These are phyloP conservation scores for Cryptosporidium muris DNA, from an alignment of 169 alveolate genomes.

Conservation along the genomic window DNA sequence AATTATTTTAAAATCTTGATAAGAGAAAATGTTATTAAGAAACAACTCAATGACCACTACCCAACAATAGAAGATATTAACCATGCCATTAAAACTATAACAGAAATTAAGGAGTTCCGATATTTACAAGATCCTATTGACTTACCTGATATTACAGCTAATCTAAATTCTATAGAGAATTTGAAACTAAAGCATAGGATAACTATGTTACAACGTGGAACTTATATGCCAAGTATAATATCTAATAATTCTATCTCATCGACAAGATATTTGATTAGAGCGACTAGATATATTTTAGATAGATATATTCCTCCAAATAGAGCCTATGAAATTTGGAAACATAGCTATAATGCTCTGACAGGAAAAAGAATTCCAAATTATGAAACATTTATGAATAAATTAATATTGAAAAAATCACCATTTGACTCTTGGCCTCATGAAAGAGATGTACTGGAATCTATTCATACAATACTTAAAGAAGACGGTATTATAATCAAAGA, in stretches of 20 bases:
- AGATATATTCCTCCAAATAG: constrained; percentile 44
- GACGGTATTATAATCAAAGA: constrained; percentile 23
- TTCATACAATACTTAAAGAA: constrained; percentile 2
- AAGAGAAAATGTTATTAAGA: not conserved
- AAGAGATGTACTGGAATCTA: constrained; percentile 58
- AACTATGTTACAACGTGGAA: constrained; percentile 24
- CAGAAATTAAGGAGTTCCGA: constrained; percentile 9
- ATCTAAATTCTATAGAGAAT: constrained; percentile 8
- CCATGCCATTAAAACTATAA: constrained; percentile 39
- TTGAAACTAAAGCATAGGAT: constrained; percentile 10
- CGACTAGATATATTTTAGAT: constrained; percentile 46
- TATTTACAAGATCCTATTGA: constrained; percentile 28
- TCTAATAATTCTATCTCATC: constrained; percentile 20
- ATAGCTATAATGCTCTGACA: constrained; percentile 20
- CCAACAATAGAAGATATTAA: constrained; percentile 49
- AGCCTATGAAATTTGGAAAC: constrained; percentile 45
- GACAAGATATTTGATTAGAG: constrained; percentile 33
- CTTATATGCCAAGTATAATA: constrained; percentile 33
- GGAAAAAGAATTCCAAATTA: constrained; percentile 30
- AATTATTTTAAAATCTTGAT: constrained; percentile 9
- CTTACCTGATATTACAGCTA: constrained; percentile 12
- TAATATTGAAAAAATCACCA: constrained; percentile 33
- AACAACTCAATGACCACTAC: constrained; percentile 9
- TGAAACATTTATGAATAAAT: constrained; percentile 5
- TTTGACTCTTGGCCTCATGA: constrained; percentile 67